Base-by-base conservation (phyloP, 83 land plant species). In the Diphasiastrum complanatum region DNA sequence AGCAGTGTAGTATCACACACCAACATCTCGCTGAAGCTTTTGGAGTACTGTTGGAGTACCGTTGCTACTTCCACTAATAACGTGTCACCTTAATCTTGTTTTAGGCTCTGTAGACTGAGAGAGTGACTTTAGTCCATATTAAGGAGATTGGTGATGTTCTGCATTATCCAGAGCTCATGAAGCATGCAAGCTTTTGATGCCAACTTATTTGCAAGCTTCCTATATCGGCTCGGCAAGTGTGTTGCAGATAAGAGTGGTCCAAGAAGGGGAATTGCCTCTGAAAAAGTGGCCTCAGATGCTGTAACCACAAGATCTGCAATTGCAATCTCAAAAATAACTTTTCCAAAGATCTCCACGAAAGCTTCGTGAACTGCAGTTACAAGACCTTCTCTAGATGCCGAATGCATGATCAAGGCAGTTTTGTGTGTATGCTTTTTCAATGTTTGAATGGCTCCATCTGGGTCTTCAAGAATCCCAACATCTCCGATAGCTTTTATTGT, bases 111-210 rank as follows among this genome's bases (percentile, higher is more conserved):
- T n/a, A n/a, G n/a, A n/a, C n/a, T n/a, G n/a, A n/a, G n/a, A n/a
- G n/a, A n/a, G n/a, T n/a, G n/a, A n/a, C n/a, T n/a, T n/a, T n/a
- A n/a, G n/a, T n/a, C n/a, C n/a, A n/a, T n/a, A n/a, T n/a, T n/a
- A n/a, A n/a, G n/a, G n/a, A n/a, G n/a, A n/a, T n/a, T n/a, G n/a
- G 55, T 6, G 24, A 51, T 25, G 27, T 51, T 51, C 28, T 51
- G 55, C 55, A 51, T 51, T 6, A 51, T 51, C 55, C 55, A 51
- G 4, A 51, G 55, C 27, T 51, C 55, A 51, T 51, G 55, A 29
- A 51, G 27, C 55, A 51, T 51, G 55, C 55, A 51, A 18, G 55
- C 55, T 33, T 51, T 51, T 29, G 3, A 14, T 20, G 55, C 55
- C 3, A 51, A 23, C 4, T 51, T 51, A 6, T 51, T 11, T 3